Evolutionary conservation across 768 basidiomycete genomes (phyloP).

Genomic region (Phlebiopsis gigantea): DNA sequence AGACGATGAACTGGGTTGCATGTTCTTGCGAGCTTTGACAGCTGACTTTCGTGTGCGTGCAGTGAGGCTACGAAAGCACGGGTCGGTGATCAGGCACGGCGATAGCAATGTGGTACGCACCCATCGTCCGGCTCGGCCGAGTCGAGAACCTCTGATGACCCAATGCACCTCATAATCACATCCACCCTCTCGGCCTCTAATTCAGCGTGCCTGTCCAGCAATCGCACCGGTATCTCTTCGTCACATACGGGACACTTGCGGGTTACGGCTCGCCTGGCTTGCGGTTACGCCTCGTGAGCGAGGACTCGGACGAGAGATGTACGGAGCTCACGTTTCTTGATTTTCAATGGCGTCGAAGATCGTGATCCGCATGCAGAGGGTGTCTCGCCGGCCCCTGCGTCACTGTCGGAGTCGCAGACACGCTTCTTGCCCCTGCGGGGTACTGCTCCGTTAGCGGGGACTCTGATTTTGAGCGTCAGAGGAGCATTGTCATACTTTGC

Average conservation of each 20-base stretch:
- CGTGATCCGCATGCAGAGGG: constrained; percentile 33
- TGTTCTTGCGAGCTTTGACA: constrained; percentile 36
- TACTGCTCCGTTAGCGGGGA: neutral
- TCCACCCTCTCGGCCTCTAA: constrained; percentile 69
- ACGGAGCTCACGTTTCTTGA: constrained; percentile 37
- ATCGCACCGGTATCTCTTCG: constrained; percentile 66
- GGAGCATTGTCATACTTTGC: constrained; percentile 25
- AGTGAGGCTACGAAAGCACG: constrained; percentile 27
- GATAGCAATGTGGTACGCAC: constrained; percentile 31
- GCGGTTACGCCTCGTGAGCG: neutral
- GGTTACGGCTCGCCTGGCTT: constrained; percentile 72
- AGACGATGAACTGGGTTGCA: constrained; percentile 17
- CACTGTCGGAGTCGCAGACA: constrained; percentile 27
- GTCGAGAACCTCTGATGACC: constrained; percentile 51
- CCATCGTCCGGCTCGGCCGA: constrained; percentile 50
- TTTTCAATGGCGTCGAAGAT: constrained; percentile 37
- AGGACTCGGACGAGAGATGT: neutral
- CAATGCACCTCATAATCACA: constrained; percentile 57
- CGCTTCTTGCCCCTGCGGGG: constrained; percentile 45
- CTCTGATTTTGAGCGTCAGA: constrained; percentile 6
- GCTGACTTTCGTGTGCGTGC: constrained; percentile 40
- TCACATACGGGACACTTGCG: constrained; percentile 69
- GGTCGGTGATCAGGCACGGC: constrained; percentile 22
- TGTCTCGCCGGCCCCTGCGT: constrained; percentile 23
- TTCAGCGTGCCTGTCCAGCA: constrained; percentile 58